Base-by-base conservation (phyloP, 164 flowering plant species). In the Vitis rotundifolia region DNA sequence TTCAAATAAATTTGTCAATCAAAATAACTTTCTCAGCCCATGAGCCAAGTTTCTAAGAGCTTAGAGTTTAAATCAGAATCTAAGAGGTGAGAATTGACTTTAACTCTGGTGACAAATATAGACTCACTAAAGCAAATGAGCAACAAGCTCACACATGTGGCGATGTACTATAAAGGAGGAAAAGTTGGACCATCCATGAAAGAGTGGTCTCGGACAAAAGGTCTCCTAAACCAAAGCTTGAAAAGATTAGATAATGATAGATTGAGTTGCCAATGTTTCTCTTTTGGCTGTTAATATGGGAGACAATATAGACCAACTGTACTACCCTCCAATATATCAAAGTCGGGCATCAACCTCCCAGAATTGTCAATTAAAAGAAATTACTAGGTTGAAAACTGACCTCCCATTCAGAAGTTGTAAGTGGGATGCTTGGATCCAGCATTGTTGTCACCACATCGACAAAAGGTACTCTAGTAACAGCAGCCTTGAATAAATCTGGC, bases 361-460 rank as follows among this genome's bases (percentile, higher is more conserved):
- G 49, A 18, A 62, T 9, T 19, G 56, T 10, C 10, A 63, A 49
- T 28, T 19, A 7, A n/a, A 63, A 63, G n/a, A 14, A 51, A 59
- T 9, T 37, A 12, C 63, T 37, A 37, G 44, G 7, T 37, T 37
- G 1, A 57, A 48, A 62, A 69, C 8, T 6, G 63, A 89, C 94
- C 91, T 89, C 89, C 89, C 88, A 83, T 77, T 86, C 87, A 67
- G 89, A 69, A 58, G 90, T 83, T 59, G 90, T 89, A 31, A 86
- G 83, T 59, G 89, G 90, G 61, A 87, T 88, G n/a, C 87, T 79
- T 63, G 92, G 92, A 72, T 88, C 89, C 63, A 94, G 95, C 99
- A 92, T 94, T 71, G 99, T 94, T n/a, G 99, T 94, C 76, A 92
- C 49, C 72, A 90, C 99, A 81, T 92, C 97, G 26, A 94, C 99